Conservation (phyloP, 192 early-diverging fungal species). For the Obelidium mucronatum region DNA sequence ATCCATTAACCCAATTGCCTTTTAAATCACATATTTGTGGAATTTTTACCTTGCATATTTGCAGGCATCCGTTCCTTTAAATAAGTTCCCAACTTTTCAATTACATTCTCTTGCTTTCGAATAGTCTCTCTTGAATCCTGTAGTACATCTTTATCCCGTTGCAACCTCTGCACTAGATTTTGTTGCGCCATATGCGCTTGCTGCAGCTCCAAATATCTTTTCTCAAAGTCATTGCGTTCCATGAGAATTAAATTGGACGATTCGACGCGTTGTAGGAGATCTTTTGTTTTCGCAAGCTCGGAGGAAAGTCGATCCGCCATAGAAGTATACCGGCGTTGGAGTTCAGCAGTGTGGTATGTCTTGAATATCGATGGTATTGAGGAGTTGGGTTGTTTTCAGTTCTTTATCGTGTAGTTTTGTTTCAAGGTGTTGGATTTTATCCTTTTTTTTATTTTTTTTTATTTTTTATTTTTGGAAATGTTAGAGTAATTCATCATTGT, state of each 20-base stretch:
- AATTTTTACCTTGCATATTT: slow-evolving; percentile 15
- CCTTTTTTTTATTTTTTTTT: slow-evolving; percentile 29
- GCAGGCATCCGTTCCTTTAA: slow-evolving; percentile 34
- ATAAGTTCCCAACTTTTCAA: slow-evolving; percentile 40
- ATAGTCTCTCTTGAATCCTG: slow-evolving; percentile 39
- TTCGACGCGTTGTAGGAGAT: slow-evolving; percentile 39
- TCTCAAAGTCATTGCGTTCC: slow-evolving; percentile 48
- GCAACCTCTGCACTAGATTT: slow-evolving; percentile 45
- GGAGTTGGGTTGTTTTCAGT: slow-evolving; percentile 36
- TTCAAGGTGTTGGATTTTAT: slow-evolving; percentile 36
- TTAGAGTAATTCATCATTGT: background rate
- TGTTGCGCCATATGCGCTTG: slow-evolving; percentile 58
- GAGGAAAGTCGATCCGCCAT: slow-evolving; percentile 47
- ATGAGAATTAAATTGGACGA: slow-evolving; percentile 27
- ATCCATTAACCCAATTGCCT: background rate
- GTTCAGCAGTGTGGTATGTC: slow-evolving; percentile 44
- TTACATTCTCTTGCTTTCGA: slow-evolving; percentile 54
- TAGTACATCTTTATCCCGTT: slow-evolving; percentile 31
- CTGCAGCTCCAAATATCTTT: slow-evolving; percentile 48
- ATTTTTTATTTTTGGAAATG: background rate
- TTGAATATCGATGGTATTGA: slow-evolving; percentile 54
- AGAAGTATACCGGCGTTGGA: slow-evolving; percentile 45
- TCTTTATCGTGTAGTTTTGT: slow-evolving; percentile 37
- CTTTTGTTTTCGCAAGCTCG: slow-evolving; percentile 1
- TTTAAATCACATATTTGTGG: background rate